Base-by-base conservation (phyloP, 345 rosid species). In the Raphanus sativus region DNA sequence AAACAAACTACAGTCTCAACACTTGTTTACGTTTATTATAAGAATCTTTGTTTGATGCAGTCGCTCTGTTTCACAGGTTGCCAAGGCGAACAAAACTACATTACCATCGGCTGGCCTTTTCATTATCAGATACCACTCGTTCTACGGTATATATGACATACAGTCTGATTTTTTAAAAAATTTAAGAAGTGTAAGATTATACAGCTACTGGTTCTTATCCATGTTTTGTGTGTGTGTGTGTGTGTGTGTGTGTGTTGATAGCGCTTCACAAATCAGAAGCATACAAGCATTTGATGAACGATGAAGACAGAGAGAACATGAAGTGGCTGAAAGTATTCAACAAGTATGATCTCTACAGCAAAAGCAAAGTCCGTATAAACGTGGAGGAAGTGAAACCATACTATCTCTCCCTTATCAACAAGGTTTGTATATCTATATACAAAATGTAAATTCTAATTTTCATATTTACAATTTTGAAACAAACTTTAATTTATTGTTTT, bases 261-360 rank as follows among this genome's bases (percentile, higher is more conserved):
- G 97, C 97, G 40, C 78, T 88, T 59, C 90, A 89, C 73, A 83
- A 52, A 59, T 74, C 77, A 10, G 91, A 82, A 76, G 90, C 89
- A 4, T 91, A 89, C 74, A 81, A 40, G 66, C 85, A 84, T 70
- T 83, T 91, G 12, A 81, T 88, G 84, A 87, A 83, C 52, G 69
- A 87, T 12, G 85, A 86, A 62, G 92, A 91, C 64, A 61, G 65
- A 70, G 86, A 88, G 64, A 83, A 81, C 64, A 24, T 86, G 65
- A 83, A 87, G 71, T 91, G 93, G 92, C 89, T 91, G 32, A 75
- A 88, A 34, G 58, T 88, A 7, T 89, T 91, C 82, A 91, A 88
- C 82, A 90, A 88, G 54, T 90, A 85, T 63, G 92, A 90, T 69
- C 89, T 88, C 1, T 87, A 88, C 80, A 88, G 90, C 84, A 88